These are phyloP conservation scores for Catharanthus roseus DNA, from an alignment of 257 asterid species.

Conservation along the genomic window DNA sequence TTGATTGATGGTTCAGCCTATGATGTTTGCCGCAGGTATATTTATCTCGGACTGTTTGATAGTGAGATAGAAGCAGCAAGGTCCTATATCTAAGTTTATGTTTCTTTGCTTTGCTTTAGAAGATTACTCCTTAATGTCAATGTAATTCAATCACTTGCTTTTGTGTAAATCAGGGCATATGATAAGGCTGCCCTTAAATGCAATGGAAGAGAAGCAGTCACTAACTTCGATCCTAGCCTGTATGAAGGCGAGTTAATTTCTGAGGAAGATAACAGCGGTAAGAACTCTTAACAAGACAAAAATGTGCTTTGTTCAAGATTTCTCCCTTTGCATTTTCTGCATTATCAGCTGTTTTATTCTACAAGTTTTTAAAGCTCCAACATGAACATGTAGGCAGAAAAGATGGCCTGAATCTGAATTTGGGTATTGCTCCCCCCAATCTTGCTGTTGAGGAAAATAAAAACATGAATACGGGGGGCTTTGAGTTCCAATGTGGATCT, in stretches of 20 bases:
- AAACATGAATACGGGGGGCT: slow-evolving; percentile 28
- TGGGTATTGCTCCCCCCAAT: slow-evolving; percentile 65
- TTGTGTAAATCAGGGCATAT: slow-evolving; percentile 60
- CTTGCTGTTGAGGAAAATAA: slow-evolving; percentile 24
- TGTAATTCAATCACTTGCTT: slow-evolving; percentile 10
- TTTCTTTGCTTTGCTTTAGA: slow-evolving; percentile 5
- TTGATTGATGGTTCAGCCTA: slow-evolving; percentile 14
- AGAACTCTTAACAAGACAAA: slow-evolving; percentile 1
- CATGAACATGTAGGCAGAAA: slow-evolving; percentile 31
- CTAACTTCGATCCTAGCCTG: slow-evolving; percentile 69
- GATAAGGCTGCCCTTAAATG: slow-evolving; percentile 90
- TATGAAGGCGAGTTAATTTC: slow-evolving; percentile 53
- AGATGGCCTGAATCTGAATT: slow-evolving; percentile 52
- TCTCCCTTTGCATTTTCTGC: neutral
- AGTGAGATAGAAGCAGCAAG: slow-evolving; percentile 96
- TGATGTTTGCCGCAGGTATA: slow-evolving; percentile 61
- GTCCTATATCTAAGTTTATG: slow-evolving; percentile 30
- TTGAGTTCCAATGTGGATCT: slow-evolving; percentile 34
- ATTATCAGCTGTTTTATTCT: neutral
- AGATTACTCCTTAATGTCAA: neutral
- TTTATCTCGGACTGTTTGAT: slow-evolving; percentile 93
- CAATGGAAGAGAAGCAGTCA: slow-evolving; percentile 88
- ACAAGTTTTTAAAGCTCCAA: neutral
- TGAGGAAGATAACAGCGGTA: slow-evolving; percentile 52
- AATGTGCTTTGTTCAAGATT: neutral